Evolutionary conservation across 208 protist species (phyloP), one percentile per base, ranked within the genome.

Genomic region (Crithidia brevicula): DNA sequence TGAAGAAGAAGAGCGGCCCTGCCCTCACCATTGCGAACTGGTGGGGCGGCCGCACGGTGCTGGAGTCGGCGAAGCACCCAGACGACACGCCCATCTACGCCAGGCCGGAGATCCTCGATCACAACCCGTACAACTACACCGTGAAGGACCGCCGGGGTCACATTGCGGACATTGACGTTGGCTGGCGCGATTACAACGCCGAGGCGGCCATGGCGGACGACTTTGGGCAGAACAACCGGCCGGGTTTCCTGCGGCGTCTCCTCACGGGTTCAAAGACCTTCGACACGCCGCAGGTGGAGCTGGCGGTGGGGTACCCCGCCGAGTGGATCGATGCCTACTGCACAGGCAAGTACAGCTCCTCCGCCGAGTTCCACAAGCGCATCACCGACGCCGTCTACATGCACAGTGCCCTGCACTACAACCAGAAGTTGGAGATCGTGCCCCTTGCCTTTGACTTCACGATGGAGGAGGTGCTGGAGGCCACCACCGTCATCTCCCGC

Each of bases 271-370:
- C 71, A 13, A 49, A 67, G 27, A 22, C 27, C 27, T 72, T 74
- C 52, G 60, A 74, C 34, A 74, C 60, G 7, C 89, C 81, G 45
- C 84, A 82, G 40, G 83, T 93, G 23, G 90, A 91, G 74, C 73
- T 96, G 4, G 82, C 85, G 20, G 82, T 96, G 3, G 90, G 90
- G 50, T 96, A 93, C 67, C 90, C 90, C 4, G 82, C 83, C 0
- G 87, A 96, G 72, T 96, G 90, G 90, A 89, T 96, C 50, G 83
- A 91, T 59, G 33, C 45, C 16, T 81, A 87, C 63, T 89, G 81
- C 71, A 59, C 45, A 23, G 72, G 77, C 47, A 81, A 77, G 64
- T 82, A 91, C 58, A 63, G 78, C 50, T 83, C 79, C 62, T 61
- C 81, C 25, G 70, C 81, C 23, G 85, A 86, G 57, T 96, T 96